Conservation (phyloP, 306 rosid species). For the Vachellia pachyceras region DNA sequence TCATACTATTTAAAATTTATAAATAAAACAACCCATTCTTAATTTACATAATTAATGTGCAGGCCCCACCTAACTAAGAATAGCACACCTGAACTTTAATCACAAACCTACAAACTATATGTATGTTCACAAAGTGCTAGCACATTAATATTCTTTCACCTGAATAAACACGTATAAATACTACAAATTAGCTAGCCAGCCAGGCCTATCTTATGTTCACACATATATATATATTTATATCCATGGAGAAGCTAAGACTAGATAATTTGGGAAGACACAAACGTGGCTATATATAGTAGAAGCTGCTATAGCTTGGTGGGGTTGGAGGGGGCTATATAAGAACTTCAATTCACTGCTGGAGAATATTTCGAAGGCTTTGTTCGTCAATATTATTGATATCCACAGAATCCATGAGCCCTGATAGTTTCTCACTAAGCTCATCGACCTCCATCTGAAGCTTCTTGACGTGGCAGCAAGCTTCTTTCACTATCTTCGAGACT, state of each 20-base stretch:
- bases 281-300: no score
- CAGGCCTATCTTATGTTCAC: no score
- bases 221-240: no score
- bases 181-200: no score
- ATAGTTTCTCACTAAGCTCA: slow-evolving; percentile 44
- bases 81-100: background rate
- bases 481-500: slow-evolving; percentile 40
- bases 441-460: slow-evolving; percentile 56
- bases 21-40: background rate
- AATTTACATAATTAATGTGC: background rate
- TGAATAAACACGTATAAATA: no score
- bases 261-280: no score
- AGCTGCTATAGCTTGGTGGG: background rate
- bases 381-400: slow-evolving; percentile 48
- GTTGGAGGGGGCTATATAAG: background rate
- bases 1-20: background rate
- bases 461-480: slow-evolving; percentile 47
- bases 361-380: slow-evolving; percentile 38
- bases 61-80: background rate
- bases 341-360: slow-evolving; percentile 9
- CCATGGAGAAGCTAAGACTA: no score
- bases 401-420: slow-evolving; percentile 45
- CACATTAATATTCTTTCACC: no score
- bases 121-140: no score
- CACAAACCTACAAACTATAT: background rate